These are phyloP conservation scores for Cystofilobasidium macerans DNA, from an alignment of 768 basidiomycete species.

Conservation along the genomic window DNA sequence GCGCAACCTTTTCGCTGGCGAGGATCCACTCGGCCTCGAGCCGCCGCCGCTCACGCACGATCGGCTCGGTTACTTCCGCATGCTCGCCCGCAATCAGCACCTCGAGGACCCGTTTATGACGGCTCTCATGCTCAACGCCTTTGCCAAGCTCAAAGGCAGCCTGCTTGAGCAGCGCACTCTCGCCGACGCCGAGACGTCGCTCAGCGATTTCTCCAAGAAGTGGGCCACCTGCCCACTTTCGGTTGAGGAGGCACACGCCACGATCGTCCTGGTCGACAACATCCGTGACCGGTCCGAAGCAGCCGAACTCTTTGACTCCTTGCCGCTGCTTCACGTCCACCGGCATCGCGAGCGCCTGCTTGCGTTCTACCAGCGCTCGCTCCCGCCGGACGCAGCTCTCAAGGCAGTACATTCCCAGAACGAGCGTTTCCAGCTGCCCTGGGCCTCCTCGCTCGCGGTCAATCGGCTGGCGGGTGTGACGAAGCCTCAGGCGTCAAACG, in stretches of 20 bases:
- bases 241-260: background rate
- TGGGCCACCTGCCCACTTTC: background rate
- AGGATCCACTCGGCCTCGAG: background rate
- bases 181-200: background rate
- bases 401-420: background rate
- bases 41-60: background rate
- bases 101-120: background rate
- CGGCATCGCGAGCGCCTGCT: background rate
- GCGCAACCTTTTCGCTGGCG: background rate
- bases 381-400: background rate
- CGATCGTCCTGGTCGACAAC: background rate
- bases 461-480: background rate
- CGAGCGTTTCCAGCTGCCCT: background rate
- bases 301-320: background rate
- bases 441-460: background rate
- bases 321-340: constrained; percentile 1
- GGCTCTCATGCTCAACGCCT: background rate
- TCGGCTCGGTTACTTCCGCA: background rate
- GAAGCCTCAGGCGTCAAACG: background rate
- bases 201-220: background rate
- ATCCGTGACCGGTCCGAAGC: background rate
- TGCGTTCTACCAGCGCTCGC: background rate
- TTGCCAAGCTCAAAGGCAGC: background rate
- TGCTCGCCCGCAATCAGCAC: background rate
- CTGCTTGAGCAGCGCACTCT: background rate